These are phyloP conservation scores for Fusarium nurragi DNA, from an alignment of 2,329 filamentous ascomycete species.

Conservation along the genomic window DNA sequence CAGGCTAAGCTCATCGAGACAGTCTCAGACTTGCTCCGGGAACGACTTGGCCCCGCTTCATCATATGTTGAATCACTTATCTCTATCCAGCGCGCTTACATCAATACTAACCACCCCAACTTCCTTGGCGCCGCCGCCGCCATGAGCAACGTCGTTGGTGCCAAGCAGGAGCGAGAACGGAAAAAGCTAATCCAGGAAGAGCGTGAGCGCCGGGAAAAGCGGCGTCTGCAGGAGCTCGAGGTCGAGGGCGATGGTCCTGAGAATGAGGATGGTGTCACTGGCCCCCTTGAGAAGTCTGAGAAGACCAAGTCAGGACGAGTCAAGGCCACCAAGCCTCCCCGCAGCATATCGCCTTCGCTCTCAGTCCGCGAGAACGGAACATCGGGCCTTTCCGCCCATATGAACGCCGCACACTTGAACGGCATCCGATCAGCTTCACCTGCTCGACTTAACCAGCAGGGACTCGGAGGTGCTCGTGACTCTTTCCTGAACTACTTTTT, in stretches of 20 bases:
- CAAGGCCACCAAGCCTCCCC: conserved; percentile 56
- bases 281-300: conserved; percentile 60
- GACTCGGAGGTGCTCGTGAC: conserved; percentile 75
- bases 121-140: conserved; percentile 96
- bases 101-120: conserved; percentile 99
- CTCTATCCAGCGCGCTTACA: conserved; percentile 96
- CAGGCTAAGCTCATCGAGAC: conserved; percentile 98
- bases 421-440: conserved; percentile 56
- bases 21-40: conserved; percentile 92
- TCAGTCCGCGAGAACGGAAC: conserved; percentile 72
- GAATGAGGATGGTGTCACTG: conserved; percentile 60
- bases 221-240: conserved; percentile 83
- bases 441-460: conserved; percentile 65
- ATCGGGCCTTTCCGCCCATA: conserved; percentile 67
- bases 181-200: conserved; percentile 83
- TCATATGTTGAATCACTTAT: conserved; percentile 96
- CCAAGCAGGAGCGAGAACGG: conserved; percentile 93
- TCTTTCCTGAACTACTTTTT: conserved; percentile 99
- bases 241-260: conserved; percentile 79
- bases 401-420: conserved; percentile 59
- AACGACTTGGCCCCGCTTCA: conserved; percentile 89
- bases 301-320: conserved; percentile 53
- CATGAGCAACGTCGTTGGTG: conserved; percentile 96
- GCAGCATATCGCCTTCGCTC: conserved; percentile 84
- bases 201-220: conserved; percentile 83